These are phyloP conservation scores for Inonotus hispidus DNA, from an alignment of 1,284 basidiomycete species.

Conservation along the genomic window DNA sequence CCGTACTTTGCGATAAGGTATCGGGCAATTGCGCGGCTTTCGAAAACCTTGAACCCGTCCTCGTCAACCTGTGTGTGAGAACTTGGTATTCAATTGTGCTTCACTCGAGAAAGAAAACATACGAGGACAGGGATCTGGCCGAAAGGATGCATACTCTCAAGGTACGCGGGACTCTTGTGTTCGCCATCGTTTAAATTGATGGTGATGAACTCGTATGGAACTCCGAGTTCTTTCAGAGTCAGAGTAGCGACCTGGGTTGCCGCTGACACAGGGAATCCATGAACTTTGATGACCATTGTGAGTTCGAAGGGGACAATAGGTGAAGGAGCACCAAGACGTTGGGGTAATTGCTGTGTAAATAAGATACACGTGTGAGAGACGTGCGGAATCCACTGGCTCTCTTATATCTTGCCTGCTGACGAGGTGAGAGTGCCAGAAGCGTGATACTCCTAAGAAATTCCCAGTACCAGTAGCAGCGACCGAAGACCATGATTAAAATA, in stretches of 20 bases:
- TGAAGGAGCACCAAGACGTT: neutral
- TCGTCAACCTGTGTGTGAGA: conserved; percentile 28
- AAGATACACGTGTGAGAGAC: neutral
- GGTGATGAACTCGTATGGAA: conserved; percentile 20
- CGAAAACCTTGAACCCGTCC: conserved; percentile 21
- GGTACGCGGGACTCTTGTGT: conserved; percentile 41
- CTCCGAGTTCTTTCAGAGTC: conserved; percentile 17
- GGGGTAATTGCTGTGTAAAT: neutral
- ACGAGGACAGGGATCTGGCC: conserved; percentile 51
- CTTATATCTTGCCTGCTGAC: no score
- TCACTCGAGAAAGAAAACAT: neutral
- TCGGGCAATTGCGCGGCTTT: conserved; percentile 32
- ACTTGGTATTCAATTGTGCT: neutral
- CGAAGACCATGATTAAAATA: no score
- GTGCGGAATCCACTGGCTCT: no score
- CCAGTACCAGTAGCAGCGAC: no score
- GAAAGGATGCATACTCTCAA: conserved; percentile 49
- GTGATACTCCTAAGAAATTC: no score
- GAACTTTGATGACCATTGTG: conserved; percentile 10
- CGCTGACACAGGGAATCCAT: conserved; percentile 20
- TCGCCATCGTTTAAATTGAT: conserved; percentile 25
- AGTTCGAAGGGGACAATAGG: neutral
- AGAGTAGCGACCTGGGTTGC: conserved; percentile 18
- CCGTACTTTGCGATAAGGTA: conserved; percentile 28
- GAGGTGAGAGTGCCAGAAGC: no score